These are phyloP conservation scores for Goniomonas avonlea DNA, from an alignment of 78 protist species.

Conservation along the genomic window DNA sequence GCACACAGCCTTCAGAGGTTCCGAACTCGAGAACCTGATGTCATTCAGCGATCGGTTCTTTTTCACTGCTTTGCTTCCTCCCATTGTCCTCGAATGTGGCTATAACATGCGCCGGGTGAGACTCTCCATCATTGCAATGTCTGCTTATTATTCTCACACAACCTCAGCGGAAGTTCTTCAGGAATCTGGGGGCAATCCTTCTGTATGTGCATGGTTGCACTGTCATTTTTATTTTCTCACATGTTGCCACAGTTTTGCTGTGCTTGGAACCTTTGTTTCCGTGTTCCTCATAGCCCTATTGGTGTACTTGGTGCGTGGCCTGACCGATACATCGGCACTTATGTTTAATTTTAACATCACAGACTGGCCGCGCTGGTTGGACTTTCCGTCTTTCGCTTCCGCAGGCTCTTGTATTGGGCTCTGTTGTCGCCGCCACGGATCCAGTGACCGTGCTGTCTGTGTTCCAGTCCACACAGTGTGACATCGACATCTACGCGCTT, in stretches of 20 bases:
- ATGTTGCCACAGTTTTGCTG: too few species aligned
- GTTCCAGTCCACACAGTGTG: constrained; percentile 24
- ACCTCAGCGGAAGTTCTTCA: not conserved
- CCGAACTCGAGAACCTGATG: too few species aligned
- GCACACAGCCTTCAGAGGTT: too few species aligned
- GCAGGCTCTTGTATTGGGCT: not conserved
- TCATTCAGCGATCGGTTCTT: not conserved
- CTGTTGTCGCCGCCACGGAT: constrained; percentile 35
- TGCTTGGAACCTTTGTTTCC: not conserved
- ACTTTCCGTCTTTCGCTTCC: not conserved
- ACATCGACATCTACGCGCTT: constrained; percentile 18
- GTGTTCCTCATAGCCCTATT: not conserved
- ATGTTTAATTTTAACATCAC: too few species aligned
- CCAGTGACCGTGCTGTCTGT: constrained; percentile 41
- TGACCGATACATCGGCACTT: too few species aligned
- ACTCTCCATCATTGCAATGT: too few species aligned
- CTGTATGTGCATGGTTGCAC: too few species aligned
- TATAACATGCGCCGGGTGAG: not conserved
- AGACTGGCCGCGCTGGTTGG: not conserved
- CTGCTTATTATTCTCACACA: too few species aligned
- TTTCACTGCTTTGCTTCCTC: constrained; percentile 25
- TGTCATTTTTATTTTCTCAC: too few species aligned
- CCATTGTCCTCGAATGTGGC: constrained; percentile 22
- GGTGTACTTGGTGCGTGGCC: not conserved
- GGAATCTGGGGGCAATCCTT: not conserved